These are phyloP conservation scores for Tolypocladium nubicola DNA, from an alignment of 2,329 filamentous ascomycete species.

Conservation along the genomic window DNA sequence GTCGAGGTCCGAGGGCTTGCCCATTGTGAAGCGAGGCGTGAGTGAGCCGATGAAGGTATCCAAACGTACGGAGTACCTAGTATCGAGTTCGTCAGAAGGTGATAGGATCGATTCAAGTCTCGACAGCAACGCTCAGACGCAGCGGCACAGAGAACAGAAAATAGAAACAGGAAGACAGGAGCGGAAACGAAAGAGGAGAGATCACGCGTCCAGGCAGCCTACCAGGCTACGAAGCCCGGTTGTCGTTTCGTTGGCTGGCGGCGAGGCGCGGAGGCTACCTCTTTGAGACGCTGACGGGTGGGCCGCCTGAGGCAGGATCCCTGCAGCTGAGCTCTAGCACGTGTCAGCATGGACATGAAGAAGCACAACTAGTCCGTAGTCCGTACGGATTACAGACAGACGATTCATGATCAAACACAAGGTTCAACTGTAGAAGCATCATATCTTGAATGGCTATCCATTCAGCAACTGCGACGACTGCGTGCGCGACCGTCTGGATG, in stretches of 20 bases:
- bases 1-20: conserved; percentile 12
- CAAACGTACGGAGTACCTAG: not conserved
- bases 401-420: too few relatives aligned
- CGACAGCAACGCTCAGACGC: not conserved
- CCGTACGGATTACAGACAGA: too few relatives aligned
- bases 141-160: not conserved
- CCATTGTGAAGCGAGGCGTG: conserved; percentile 9
- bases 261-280: not conserved
- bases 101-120: not conserved
- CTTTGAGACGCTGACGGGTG: not conserved
- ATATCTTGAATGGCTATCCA: too few relatives aligned
- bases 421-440: too few relatives aligned
- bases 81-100: not conserved
- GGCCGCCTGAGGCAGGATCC: not conserved
- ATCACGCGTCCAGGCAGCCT: not conserved
- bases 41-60: not conserved
- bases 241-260: not conserved
- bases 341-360: too few relatives aligned
- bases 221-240: not conserved
- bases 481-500: too few relatives aligned
- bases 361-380: too few relatives aligned
- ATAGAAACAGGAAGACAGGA: not conserved
- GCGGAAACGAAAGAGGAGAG: not conserved
- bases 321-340: not conserved
- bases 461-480: too few relatives aligned